phyloP scores from a whole-genome alignment of 441 rosid genomes.

The Erodium trifolium region DNA sequence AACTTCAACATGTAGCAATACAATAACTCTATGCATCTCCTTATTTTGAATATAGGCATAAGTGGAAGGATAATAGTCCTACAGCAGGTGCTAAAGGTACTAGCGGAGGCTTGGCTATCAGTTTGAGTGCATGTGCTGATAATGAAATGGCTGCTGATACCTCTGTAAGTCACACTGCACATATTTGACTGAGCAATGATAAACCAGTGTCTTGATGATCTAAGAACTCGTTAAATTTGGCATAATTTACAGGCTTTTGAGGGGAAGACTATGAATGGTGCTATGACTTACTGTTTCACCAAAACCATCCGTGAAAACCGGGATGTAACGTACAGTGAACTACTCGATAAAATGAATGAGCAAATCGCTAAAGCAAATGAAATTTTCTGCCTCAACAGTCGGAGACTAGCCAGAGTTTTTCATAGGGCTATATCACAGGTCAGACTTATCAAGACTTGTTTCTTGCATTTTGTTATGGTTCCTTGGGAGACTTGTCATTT shows the following conservation, averaged over 20 bases:
- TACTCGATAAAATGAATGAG: neutral
- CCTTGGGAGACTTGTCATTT: neutral
- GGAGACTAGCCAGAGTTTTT: slow-evolving; percentile 1
- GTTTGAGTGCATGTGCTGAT: slow-evolving; percentile 14
- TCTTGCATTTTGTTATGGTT: neutral
- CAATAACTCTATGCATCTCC: neutral
- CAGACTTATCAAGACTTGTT: neutral
- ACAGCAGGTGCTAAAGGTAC: slow-evolving; percentile 15
- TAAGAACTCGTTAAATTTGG: neutral
- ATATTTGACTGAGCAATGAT: neutral
- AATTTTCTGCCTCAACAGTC: slow-evolving; percentile 1
- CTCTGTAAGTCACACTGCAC: slow-evolving; percentile 1
- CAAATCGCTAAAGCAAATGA: neutral
- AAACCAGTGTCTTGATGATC: too few species aligned
- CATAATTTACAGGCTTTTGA: slow-evolving; percentile 1
- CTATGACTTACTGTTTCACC: slow-evolving; percentile 10
- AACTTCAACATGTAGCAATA: too few species aligned
- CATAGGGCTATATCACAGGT: neutral
- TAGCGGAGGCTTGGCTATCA: slow-evolving; percentile 12
- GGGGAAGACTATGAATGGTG: slow-evolving; percentile 1
- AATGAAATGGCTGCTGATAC: slow-evolving; percentile 11
- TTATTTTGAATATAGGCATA: neutral
- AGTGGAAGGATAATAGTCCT: slow-evolving; percentile 6
- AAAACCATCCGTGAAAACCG: neutral
- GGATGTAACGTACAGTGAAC: neutral